phyloP scores from a whole-genome alignment of 1,284 basidiomycete species.

The Cystobasidium sp. region DNA sequence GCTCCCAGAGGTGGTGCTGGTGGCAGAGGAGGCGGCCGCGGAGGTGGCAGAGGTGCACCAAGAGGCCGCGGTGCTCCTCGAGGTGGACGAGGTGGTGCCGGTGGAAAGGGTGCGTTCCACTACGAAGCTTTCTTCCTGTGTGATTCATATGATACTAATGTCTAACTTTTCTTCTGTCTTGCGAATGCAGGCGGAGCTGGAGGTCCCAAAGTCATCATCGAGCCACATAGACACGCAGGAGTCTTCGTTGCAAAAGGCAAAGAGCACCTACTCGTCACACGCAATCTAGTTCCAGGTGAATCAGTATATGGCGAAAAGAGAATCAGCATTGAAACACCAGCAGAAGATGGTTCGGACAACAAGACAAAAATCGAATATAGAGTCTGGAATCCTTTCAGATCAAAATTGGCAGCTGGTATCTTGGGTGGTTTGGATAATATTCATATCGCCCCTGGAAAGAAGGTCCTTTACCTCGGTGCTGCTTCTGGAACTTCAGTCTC shows the following conservation, averaged over 20 bases:
- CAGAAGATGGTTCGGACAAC: slow-evolving; percentile 67
- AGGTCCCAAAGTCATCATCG: slow-evolving; percentile 77
- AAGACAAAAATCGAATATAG: slow-evolving; percentile 85
- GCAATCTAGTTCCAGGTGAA: slow-evolving; percentile 96
- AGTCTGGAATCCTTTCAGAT: slow-evolving; percentile 99
- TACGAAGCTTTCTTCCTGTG: too few species aligned
- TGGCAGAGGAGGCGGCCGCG: slow-evolving; percentile 21
- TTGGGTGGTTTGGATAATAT: slow-evolving; percentile 94
- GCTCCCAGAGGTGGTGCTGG: slow-evolving; percentile 40
- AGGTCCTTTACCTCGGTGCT: slow-evolving; percentile 97
- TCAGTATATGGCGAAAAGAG: slow-evolving; percentile 96
- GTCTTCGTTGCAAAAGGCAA: slow-evolving; percentile 68
- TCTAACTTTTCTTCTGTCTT: background rate
- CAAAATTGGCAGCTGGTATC: slow-evolving; percentile 95
- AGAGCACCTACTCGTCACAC: slow-evolving; percentile 95
- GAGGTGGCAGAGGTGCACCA: slow-evolving; percentile 45
- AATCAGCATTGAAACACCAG: slow-evolving; percentile 67
- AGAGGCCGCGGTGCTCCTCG: slow-evolving; percentile 51
- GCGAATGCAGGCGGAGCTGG: slow-evolving; percentile 67
- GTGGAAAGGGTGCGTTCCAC: slow-evolving; percentile 41
- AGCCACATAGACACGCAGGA: slow-evolving; percentile 92
- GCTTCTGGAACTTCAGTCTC: slow-evolving; percentile 95
- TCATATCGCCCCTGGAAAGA: slow-evolving; percentile 90
- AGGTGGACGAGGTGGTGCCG: slow-evolving; percentile 49
- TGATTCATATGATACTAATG: too few species aligned